These are phyloP conservation scores for Sergeia podlipaevii DNA, from an alignment of 208 protist species.

Conservation along the genomic window DNA sequence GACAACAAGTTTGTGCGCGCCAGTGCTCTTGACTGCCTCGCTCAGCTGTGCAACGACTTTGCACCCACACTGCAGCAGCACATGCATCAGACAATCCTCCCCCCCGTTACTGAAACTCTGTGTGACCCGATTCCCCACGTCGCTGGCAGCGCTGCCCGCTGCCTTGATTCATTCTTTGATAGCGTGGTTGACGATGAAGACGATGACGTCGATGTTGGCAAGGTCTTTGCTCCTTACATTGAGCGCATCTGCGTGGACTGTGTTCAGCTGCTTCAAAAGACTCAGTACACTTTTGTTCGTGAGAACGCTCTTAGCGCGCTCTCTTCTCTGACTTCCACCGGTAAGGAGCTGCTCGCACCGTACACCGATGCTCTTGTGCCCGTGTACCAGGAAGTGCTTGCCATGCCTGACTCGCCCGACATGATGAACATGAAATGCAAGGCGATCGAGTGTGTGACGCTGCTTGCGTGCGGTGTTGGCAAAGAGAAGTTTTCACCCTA, in stretches of 20 bases:
- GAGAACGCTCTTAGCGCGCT: constrained; percentile 63
- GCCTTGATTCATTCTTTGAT: constrained; percentile 78
- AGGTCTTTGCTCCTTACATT: constrained; percentile 50
- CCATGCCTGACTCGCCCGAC: constrained; percentile 55
- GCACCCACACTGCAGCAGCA: constrained; percentile 47
- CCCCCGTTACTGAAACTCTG: constrained; percentile 43
- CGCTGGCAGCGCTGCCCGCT: constrained; percentile 55
- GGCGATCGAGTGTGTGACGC: constrained; percentile 81
- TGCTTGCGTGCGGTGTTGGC: constrained; percentile 77
- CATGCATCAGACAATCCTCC: constrained; percentile 44
- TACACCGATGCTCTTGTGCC: constrained; percentile 64
- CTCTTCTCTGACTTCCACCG: constrained; percentile 63
- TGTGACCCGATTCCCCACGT: constrained; percentile 66
- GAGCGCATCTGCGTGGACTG: constrained; percentile 54
- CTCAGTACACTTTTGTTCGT: constrained; percentile 53
- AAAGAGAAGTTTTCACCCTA: constrained; percentile 69
- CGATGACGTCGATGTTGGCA: constrained; percentile 33
- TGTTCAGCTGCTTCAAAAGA: constrained; percentile 43
- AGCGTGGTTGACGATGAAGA: constrained; percentile 39
- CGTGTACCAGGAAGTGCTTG: constrained; percentile 70
- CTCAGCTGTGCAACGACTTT: constrained; percentile 75
- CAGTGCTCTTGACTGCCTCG: constrained; percentile 62
- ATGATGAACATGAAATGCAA: constrained; percentile 73
- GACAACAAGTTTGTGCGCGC: constrained; percentile 79
- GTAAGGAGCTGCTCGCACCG: constrained; percentile 45